phyloP scores from a whole-genome alignment of 441 rosid genomes.

The Aleurites moluccanus region DNA sequence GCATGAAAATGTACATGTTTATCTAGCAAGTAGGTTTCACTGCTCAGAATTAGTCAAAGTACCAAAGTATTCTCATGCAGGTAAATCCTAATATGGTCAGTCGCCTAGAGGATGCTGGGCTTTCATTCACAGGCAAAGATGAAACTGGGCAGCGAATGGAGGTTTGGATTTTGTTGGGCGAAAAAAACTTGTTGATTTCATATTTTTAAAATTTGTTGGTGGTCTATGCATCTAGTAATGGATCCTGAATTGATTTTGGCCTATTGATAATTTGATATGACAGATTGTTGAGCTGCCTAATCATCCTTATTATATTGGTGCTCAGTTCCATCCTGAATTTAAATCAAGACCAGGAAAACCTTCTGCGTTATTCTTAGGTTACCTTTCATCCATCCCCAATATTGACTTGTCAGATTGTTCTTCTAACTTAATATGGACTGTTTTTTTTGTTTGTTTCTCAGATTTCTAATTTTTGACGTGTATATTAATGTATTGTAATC shows the following conservation, averaged over 20 bases:
- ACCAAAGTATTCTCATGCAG: slow-evolving; percentile 36
- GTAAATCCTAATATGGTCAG: slow-evolving; percentile 84
- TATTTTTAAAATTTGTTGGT: neutral
- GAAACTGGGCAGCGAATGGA: slow-evolving; percentile 90
- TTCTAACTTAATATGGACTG: neutral
- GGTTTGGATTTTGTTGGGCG: slow-evolving; percentile 35
- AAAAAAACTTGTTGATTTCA: neutral
- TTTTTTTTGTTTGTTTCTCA: neutral
- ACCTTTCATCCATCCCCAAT: slow-evolving; percentile 10
- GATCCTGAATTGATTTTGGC: slow-evolving; percentile 23
- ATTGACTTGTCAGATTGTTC: neutral
- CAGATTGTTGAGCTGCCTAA: slow-evolving; percentile 75
- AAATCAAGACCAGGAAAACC: slow-evolving; percentile 96
- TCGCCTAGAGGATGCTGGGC: slow-evolving; percentile 72
- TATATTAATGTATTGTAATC: neutral
- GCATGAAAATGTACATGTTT: neutral
- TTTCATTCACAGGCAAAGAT: slow-evolving; percentile 83
- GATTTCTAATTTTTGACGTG: neutral
- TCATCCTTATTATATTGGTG: slow-evolving; percentile 89
- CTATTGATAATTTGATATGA: slow-evolving; percentile 19
- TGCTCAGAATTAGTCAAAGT: neutral
- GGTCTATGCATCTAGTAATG: neutral
- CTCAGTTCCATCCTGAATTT: slow-evolving; percentile 95
- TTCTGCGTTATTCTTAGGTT: slow-evolving; percentile 82
- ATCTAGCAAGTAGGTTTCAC: neutral